phyloP scores from a whole-genome alignment of 2,329 filamentous ascomycete species.

The Helotiales sp. region DNA sequence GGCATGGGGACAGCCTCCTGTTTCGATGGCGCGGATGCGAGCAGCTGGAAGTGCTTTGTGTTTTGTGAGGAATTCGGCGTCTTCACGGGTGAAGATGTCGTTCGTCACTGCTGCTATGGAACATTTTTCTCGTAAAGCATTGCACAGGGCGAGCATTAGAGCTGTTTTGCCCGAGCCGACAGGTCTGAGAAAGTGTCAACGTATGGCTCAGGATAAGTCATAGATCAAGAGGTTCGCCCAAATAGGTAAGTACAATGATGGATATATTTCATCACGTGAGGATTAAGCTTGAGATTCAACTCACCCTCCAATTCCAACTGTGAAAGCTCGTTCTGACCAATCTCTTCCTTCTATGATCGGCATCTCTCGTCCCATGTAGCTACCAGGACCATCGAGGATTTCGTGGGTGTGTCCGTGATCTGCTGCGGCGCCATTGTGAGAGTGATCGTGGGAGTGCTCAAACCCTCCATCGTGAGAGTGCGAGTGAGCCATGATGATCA shows the following conservation, averaged over 20 bases:
- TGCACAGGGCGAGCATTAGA: slow-evolving; percentile 91
- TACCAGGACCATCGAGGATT: slow-evolving; percentile 90
- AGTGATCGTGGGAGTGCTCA: slow-evolving; percentile 50
- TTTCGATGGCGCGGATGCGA: slow-evolving; percentile 95
- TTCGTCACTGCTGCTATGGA: slow-evolving; percentile 95
- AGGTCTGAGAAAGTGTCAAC: slow-evolving; percentile 59
- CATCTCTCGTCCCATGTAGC: slow-evolving; percentile 87
- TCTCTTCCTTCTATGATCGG: slow-evolving; percentile 85
- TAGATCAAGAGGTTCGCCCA: too few relatives aligned
- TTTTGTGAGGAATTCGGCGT: slow-evolving; percentile 93
- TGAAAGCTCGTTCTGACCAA: slow-evolving; percentile 89
- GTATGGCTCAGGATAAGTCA: slow-evolving; percentile 12
- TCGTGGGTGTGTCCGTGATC: slow-evolving; percentile 96
- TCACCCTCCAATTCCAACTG: slow-evolving; percentile 96
- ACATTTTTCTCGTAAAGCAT: slow-evolving; percentile 75
- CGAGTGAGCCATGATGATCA: slow-evolving; percentile 17
- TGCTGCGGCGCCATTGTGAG: slow-evolving; percentile 50
- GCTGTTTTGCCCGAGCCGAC: slow-evolving; percentile 98
- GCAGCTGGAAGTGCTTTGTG: slow-evolving; percentile 78
- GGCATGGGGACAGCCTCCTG: slow-evolving; percentile 93
- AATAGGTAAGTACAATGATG: too few relatives aligned
- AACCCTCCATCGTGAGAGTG: slow-evolving; percentile 41
- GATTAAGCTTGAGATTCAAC: slow-evolving; percentile 13
- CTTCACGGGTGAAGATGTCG: slow-evolving; percentile 98
- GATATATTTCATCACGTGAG: background rate